These are phyloP conservation scores for Porogramme epimiltina DNA, from an alignment of 1,284 basidiomycete species.

Conservation along the genomic window DNA sequence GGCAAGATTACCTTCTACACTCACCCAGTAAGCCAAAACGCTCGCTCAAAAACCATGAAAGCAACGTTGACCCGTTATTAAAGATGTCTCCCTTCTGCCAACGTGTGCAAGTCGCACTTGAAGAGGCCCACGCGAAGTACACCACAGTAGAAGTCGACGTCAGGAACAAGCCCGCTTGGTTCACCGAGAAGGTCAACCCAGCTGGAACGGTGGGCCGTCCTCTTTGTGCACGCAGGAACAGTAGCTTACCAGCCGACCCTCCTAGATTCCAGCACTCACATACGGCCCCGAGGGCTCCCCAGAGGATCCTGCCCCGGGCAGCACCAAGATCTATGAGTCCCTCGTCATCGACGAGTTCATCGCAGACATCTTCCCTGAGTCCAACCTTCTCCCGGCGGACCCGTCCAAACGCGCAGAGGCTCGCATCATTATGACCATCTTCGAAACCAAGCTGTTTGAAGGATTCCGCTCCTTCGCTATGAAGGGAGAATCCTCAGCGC, in stretches of 20 bases:
- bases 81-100: slow-evolving; percentile 5
- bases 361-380: slow-evolving; percentile 50
- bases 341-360: slow-evolving; percentile 61
- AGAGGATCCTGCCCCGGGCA: slow-evolving; percentile 56
- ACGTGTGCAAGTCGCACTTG: slow-evolving; percentile 45
- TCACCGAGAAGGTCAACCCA: slow-evolving; percentile 59
- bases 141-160: slow-evolving; percentile 56
- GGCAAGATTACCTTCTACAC: slow-evolving; percentile 1
- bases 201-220: slow-evolving; percentile 48
- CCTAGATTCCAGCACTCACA: slow-evolving; percentile 50
- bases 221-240: background rate
- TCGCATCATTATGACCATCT: slow-evolving; percentile 59
- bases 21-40: background rate
- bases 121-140: slow-evolving; percentile 51
- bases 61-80: background rate
- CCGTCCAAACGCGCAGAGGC: slow-evolving; percentile 55
- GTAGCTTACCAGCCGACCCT: background rate
- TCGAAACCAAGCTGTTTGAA: slow-evolving; percentile 46
- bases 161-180: slow-evolving; percentile 66
- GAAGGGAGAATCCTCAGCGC: slow-evolving; percentile 35
- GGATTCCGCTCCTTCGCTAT: slow-evolving; percentile 31
- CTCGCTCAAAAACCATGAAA: background rate
- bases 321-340: slow-evolving; percentile 58
- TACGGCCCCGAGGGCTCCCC: slow-evolving; percentile 57
- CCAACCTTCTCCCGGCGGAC: slow-evolving; percentile 50